Evolutionary conservation across 768 basidiomycete species (phyloP).

Genomic region (Imleria badia): DNA sequence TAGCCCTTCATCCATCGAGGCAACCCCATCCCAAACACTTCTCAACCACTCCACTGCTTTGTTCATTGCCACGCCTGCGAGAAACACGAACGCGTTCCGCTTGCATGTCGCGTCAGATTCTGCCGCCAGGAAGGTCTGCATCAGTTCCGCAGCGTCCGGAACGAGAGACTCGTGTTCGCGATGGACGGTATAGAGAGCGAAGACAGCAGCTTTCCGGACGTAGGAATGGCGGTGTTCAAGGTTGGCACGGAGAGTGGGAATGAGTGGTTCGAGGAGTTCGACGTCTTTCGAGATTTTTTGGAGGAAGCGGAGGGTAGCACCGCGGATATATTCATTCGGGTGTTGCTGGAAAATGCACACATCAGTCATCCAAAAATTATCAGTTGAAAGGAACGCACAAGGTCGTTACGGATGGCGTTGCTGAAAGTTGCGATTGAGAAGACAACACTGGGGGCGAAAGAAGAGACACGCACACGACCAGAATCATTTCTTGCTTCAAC

Average conservation of each 20-base stretch:
- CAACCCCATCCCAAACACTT: constrained; percentile 80
- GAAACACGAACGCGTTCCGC: constrained; percentile 95
- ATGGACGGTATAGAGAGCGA: constrained; percentile 93
- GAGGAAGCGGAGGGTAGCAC: constrained; percentile 93
- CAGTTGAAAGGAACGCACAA: constrained; percentile 51
- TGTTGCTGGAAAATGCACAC: constrained; percentile 70
- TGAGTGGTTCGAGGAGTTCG: constrained; percentile 92
- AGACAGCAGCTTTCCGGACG: constrained; percentile 97
- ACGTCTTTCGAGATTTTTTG: constrained; percentile 93
- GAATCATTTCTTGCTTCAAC: constrained; percentile 99
- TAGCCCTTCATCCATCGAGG: constrained; percentile 82
- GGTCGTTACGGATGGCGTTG: constrained; percentile 96
- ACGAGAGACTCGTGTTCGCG: constrained; percentile 93
- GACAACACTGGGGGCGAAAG: constrained; percentile 2
- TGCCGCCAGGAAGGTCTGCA: constrained; percentile 93
- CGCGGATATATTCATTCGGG: constrained; percentile 98
- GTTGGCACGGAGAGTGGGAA: constrained; percentile 90
- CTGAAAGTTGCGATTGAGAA: constrained; percentile 39
- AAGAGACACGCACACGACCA: constrained; percentile 77
- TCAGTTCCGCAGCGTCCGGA: constrained; percentile 93
- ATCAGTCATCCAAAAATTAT: neutral
- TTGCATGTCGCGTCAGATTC: constrained; percentile 97
- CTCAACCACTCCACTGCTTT: constrained; percentile 92
- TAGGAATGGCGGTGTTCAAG: constrained; percentile 97
- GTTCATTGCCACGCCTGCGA: constrained; percentile 80